Conservation (phyloP, 2,329 filamentous ascomycete species). For the Achaetomium macrosporum region DNA sequence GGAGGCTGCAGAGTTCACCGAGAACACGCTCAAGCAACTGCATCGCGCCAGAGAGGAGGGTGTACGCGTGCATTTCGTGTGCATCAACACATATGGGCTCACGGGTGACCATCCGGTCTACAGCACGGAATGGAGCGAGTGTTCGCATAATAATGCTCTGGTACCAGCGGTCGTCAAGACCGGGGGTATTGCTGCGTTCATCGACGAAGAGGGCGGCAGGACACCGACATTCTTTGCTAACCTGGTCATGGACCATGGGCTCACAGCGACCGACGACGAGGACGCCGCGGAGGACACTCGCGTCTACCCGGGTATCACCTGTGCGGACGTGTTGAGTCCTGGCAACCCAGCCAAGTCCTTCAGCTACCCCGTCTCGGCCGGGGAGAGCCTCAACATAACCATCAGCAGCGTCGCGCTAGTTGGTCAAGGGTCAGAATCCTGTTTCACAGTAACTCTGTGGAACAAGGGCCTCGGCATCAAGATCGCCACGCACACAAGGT, state of each 20-base stretch:
- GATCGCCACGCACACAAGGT: constrained; percentile 9
- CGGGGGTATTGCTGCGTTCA: constrained; percentile 17
- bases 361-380: constrained; percentile 11
- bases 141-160: constrained; percentile 8
- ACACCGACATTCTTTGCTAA: constrained; percentile 11
- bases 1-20: not conserved
- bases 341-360: constrained; percentile 7
- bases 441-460: constrained; percentile 12
- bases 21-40: constrained; percentile 9
- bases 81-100: constrained; percentile 10
- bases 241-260: constrained; percentile 16
- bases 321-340: constrained; percentile 11
- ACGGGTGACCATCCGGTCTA: not conserved
- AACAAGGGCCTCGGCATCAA: constrained; percentile 6
- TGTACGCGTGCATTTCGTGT: constrained; percentile 21
- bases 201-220: not conserved
- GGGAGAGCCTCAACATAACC: constrained; percentile 16
- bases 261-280: constrained; percentile 17
- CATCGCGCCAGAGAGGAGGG: constrained; percentile 17
- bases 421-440: constrained; percentile 3
- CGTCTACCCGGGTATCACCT: constrained; percentile 14
- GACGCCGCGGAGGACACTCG: constrained; percentile 6
- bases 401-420: constrained; percentile 3
- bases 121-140: constrained; percentile 2
- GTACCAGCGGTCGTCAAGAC: constrained; percentile 17